phyloP scores from a whole-genome alignment of 331 rosid species.

The Prunus yedoensis region DNA sequence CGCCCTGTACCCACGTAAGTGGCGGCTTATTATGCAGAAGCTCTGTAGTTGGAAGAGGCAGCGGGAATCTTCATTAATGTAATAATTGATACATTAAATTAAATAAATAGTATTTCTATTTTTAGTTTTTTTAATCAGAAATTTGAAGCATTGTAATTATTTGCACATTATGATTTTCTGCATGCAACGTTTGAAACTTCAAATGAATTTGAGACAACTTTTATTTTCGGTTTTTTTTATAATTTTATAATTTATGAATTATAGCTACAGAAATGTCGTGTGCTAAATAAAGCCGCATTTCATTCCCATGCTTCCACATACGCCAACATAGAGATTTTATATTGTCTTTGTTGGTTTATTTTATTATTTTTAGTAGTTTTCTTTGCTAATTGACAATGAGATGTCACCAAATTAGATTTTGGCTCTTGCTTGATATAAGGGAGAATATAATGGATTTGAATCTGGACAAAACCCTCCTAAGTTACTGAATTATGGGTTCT shows the following conservation, averaged over 20 bases:
- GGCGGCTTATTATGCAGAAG: constrained; percentile 22
- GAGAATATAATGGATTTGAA: too few species aligned
- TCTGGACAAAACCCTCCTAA: too few species aligned
- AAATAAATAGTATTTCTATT: background rate
- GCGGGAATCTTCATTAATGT: background rate
- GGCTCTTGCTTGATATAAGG: background rate
- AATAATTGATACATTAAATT: background rate
- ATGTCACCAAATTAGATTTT: background rate
- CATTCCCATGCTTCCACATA: background rate
- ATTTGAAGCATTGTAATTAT: too few species aligned
- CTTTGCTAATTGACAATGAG: background rate
- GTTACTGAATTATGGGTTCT: too few species aligned
- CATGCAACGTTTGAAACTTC: background rate
- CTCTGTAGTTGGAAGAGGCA: background rate
- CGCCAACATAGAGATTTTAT: background rate
- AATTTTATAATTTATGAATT: too few species aligned
- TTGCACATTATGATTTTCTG: background rate
- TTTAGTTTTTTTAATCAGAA: too few species aligned
- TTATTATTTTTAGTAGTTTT: background rate
- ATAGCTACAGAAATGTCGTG: too few species aligned
- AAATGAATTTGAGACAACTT: background rate
- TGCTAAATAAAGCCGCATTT: too few species aligned
- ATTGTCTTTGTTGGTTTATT: background rate
- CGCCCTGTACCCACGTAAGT: background rate
- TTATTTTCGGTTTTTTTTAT: too few species aligned